Conservation (phyloP, 164 flowering plant species). For the Sextonia rubra region DNA sequence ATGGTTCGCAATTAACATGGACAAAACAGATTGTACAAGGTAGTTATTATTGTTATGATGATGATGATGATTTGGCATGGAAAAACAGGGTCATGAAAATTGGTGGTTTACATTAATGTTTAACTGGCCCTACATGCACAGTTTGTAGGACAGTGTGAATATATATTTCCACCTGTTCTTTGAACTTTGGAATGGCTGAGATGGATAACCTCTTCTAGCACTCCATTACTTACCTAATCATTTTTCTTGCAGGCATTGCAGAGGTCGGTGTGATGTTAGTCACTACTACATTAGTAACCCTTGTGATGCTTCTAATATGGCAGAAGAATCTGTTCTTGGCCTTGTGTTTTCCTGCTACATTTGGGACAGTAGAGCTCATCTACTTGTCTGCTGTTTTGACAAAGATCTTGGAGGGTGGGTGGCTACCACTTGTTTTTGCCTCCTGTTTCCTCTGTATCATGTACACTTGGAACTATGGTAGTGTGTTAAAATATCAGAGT, state of each 20-base stretch:
- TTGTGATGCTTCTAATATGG: constrained; percentile 98
- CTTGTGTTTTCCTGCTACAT: constrained; percentile 66
- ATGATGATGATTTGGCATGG: too few species aligned
- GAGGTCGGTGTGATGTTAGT: constrained; percentile 97
- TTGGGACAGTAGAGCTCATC: constrained; percentile 71
- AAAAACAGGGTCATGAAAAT: too few species aligned
- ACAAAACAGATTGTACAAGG: too few species aligned
- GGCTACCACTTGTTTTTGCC: constrained; percentile 95
- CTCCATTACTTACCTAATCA: neutral
- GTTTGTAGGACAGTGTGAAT: too few species aligned
- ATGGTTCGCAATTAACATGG: too few species aligned
- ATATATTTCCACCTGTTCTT: neutral
- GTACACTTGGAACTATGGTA: constrained; percentile 98
- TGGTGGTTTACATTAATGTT: too few species aligned
- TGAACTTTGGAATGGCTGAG: neutral
- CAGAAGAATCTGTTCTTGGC: constrained; percentile 76
- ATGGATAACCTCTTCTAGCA: neutral
- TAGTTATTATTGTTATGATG: too few species aligned
- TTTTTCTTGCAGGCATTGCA: constrained; percentile 69
- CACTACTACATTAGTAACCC: constrained; percentile 80
- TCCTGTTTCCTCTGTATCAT: constrained; percentile 69
- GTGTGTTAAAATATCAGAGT: constrained; percentile 80
- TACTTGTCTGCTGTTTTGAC: constrained; percentile 91
- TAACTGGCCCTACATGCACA: too few species aligned
- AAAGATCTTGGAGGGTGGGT: constrained; percentile 87